Base-by-base conservation (phyloP, 2,329 filamentous ascomycete genomes). In the Phaeomoniella chlamydospora region DNA sequence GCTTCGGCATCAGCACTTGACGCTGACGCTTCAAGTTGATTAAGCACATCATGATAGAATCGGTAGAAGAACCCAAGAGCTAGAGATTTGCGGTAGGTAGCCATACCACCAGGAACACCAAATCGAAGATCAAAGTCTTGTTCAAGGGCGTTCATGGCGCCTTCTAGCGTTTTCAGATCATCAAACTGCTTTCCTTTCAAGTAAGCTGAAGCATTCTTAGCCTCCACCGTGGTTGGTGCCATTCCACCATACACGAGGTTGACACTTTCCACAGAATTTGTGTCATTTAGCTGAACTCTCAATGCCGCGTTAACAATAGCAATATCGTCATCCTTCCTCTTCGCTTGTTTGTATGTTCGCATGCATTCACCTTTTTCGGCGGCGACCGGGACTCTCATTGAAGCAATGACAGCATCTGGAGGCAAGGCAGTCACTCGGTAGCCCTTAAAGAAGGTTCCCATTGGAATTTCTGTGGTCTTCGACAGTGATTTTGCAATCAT, bases 321-420 rank as follows among this genome's bases (percentile, higher is more conserved):
- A 52, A 98, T 96, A 52, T 98, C 90, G 49, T 98, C 90, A 49
- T 98, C 90, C 53, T 96, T 96, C 45, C 90, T 68, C 65, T 98
- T 98, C 1, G 90, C 77, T 55, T 96, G 88, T 59, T 98, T 98
- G 59, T 94, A 96, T 1, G 88, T 79, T 31, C 81, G 73, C 54
- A 94, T 80, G 52, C 78, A 85, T 53, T 96, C 90, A 3, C 82
- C 79, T 48, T 79, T 80, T 36, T 76, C 69, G 2, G 67, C 67
- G 0, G 82, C 80, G 2, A 82, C 62, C 0, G 90, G 90, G 31
- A 98, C 84, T n/a, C 80, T 74, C 43, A 98, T 78, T 30, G 79
- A 79, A 1, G 85, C 77, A 41, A 98, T 88, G 43, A 96, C 74
- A 1, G 84, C 84, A 52, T 94, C 77, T 15, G 74, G 66, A 0